Evolutionary conservation across 768 basidiomycete genomes (phyloP), one percentile per base, ranked within the genome.

Genomic region (Trichaptum fuscoviolaceum): DNA sequence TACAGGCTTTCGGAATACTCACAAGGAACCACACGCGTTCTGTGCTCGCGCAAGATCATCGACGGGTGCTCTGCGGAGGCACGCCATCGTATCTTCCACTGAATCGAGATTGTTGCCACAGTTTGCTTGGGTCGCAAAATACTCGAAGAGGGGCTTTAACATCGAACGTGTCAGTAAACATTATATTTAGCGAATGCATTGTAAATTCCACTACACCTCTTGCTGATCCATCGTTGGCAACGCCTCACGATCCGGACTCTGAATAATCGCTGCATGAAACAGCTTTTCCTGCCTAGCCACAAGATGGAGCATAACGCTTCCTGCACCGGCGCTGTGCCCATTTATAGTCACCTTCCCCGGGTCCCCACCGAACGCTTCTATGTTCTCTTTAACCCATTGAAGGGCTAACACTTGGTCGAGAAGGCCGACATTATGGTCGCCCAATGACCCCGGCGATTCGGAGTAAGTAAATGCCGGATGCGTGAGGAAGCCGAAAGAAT

Each of bases 401-500:
- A 83, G 72, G 1, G 79, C 78, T 65, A 76, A 74, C 1, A 75
- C 68, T 71, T 90, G 86, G 73, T 89, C 89, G 20, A 75, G 71
- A 75, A 86, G 82, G 5, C 85, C 85, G 7, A 76, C 82, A 64
- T 87, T 87, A 64, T 83, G 73, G 70, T 87, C 84, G 0, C 83
- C 85, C 27, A 78, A 70, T 0, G 67, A 65, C 7, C 76, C 34
- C 63, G 81, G 73, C 1, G 70, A 57, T 3, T 2, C 2, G 30
- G 30, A 30, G 30, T 30, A 30, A 17, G 66, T 64, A 64, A 87
- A 80, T 25, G 80, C 84, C 1, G 87, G 84, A 8, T 77, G 71
- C 0, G 85, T 74, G 30, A 88, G 81, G 76, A 89, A 90, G 25
- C 89, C 89, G 70, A 90, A 82, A 0, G 84, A 82, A 63, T 81